Conservation (phyloP, 768 basidiomycete genomes). For the Cyclocybe aegerita region DNA sequence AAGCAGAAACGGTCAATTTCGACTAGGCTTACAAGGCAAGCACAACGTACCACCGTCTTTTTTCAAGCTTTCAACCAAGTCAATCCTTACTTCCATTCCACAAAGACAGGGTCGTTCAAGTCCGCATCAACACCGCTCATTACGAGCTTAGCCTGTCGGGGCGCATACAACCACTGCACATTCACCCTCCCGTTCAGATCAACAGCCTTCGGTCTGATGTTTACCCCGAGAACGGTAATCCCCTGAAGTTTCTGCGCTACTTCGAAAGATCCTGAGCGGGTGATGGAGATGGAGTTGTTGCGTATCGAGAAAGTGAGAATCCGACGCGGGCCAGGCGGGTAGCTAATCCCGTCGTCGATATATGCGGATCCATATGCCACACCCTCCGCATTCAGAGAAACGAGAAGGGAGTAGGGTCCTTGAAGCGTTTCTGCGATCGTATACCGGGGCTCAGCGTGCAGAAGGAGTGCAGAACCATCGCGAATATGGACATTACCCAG, state of each 20-base stretch:
- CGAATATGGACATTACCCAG: conserved; percentile 63
- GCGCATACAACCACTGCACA: conserved; percentile 38
- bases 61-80: neutral
- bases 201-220: conserved; percentile 37
- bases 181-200: conserved; percentile 34
- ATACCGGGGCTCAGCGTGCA: conserved; percentile 63
- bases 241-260: conserved; percentile 47
- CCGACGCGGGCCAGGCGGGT: conserved; percentile 55
- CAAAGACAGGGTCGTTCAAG: conserved; percentile 35
- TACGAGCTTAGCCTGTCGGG: conserved; percentile 39
- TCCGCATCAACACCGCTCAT: conserved; percentile 34
- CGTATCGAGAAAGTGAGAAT: conserved; percentile 44
- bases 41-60: neutral
- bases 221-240: conserved; percentile 59
- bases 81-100: conserved; percentile 22
- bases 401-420: conserved; percentile 61
- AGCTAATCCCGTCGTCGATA: conserved; percentile 68
- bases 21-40: no score
- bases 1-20: neutral
- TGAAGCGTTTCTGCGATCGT: conserved; percentile 66
- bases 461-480: conserved; percentile 62
- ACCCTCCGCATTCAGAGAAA: conserved; percentile 48
- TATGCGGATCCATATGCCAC: conserved; percentile 60
- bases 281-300: conserved; percentile 34
- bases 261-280: conserved; percentile 36